Conservation (phyloP, 495 filamentous ascomycete species). For the Hypoxylon fragiforme region DNA sequence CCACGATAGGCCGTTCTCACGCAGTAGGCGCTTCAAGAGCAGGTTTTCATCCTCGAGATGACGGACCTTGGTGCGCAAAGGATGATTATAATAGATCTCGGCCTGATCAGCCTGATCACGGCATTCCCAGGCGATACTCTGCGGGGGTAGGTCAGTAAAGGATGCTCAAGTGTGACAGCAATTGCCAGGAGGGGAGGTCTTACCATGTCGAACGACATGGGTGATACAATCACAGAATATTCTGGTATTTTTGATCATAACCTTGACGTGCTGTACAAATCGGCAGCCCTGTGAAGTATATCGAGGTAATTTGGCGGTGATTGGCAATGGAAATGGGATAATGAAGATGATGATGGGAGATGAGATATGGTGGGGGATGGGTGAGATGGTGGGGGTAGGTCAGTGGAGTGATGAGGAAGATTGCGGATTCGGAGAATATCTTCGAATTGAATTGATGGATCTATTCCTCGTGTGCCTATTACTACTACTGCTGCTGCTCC, state of each 20-base stretch:
- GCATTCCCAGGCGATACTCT: slow-evolving; percentile 43
- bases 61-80: slow-evolving; percentile 40
- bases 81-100: slow-evolving; percentile 45
- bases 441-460: slow-evolving; percentile 35
- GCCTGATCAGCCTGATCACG: slow-evolving; percentile 49
- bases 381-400: slow-evolving; percentile 90
- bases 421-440: slow-evolving; percentile 79
- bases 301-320: no score
- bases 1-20: slow-evolving; percentile 46
- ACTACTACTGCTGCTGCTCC: no score
- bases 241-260: slow-evolving; percentile 8
- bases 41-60: slow-evolving; percentile 42
- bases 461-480: no score
- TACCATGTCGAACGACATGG: slow-evolving; percentile 25
- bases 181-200: neutral
- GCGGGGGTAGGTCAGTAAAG: slow-evolving; percentile 3
- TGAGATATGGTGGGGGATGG: no score
- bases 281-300: neutral
- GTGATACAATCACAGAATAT: neutral
- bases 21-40: slow-evolving; percentile 44
- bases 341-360: slow-evolving; percentile 92
- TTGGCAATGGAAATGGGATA: no score
- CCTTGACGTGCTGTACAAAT: neutral
- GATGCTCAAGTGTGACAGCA: neutral
- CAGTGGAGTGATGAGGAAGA: slow-evolving; percentile 87